Percentiles rank a stretch among this genome's conserved stretches.
phyloP scores from a whole-genome alignment of 2,329 filamentous ascomycete genomes.

The Fusarium papillatum region DNA sequence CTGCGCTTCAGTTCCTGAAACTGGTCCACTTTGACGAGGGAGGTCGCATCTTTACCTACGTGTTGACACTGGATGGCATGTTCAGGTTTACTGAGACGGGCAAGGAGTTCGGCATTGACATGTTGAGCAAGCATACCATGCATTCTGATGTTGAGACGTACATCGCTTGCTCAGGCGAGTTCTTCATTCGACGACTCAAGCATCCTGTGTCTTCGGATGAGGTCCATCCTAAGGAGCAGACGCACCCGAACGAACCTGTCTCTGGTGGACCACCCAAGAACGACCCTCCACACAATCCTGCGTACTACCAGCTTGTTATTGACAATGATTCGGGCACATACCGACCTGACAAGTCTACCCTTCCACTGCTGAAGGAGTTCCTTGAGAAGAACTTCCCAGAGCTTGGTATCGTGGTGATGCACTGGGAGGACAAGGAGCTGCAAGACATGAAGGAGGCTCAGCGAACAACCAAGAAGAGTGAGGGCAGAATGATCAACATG shows the following conservation, averaged over 20 bases:
- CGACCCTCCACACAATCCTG: conserved; percentile 60
- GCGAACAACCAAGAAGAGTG: conserved; percentile 78
- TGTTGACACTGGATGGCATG: conserved; percentile 88
- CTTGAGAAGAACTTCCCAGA: conserved; percentile 82
- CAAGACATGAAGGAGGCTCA: conserved; percentile 83
- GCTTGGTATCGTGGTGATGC: conserved; percentile 79
- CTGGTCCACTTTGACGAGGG: conserved; percentile 90
- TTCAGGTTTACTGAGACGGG: conserved; percentile 96
- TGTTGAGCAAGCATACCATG: conserved; percentile 97
- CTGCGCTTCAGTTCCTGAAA: conserved; percentile 85
- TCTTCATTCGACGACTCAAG: conserved; percentile 83
- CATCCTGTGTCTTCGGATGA: conserved; percentile 60
- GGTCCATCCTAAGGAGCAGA: conserved; percentile 57
- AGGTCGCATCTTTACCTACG: conserved; percentile 90
- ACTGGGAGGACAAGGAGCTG: conserved; percentile 85
- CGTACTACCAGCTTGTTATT: conserved; percentile 87
- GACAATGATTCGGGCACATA: conserved; percentile 98
- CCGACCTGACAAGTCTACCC: conserved; percentile 82
- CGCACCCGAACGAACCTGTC: conserved; percentile 65
- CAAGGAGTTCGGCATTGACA: conserved; percentile 94
- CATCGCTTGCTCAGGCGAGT: conserved; percentile 93
- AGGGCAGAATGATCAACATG: conserved; percentile 65
- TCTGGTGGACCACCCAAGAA: conserved; percentile 60
- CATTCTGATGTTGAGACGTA: conserved; percentile 94
- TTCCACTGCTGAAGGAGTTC: conserved; percentile 80